phyloP scores from a whole-genome alignment of 73 alveolate species.

The Paramecium biaurelia region DNA sequence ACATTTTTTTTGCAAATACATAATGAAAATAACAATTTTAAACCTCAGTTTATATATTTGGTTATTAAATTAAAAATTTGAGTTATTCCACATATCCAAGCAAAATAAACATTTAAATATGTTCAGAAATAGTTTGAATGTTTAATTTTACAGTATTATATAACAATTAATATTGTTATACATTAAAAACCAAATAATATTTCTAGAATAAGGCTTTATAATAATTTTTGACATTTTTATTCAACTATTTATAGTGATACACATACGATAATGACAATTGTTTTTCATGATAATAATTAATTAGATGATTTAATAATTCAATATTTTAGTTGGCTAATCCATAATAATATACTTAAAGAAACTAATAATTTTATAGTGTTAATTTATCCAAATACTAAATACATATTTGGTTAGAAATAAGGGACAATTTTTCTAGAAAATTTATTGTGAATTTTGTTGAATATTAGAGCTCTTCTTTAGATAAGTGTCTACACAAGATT shows the following conservation, averaged over 20 bases:
- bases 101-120: background rate
- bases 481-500: background rate
- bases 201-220: background rate
- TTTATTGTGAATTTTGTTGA: background rate
- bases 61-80: background rate
- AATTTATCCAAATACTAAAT: background rate
- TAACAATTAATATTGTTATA: background rate
- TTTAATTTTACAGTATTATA: background rate
- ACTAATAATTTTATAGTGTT: background rate
- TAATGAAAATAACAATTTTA: background rate
- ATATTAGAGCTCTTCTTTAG: background rate
- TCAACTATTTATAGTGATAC: background rate
- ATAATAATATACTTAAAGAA: background rate
- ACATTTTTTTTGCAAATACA: background rate
- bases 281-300: background rate
- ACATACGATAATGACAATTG: background rate
- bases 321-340: background rate
- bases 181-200: background rate
- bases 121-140: background rate
- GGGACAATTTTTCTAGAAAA: background rate
- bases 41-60: background rate
- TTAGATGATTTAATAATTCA: background rate
- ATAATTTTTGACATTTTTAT: background rate
- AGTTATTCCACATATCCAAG: background rate
- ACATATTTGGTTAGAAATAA: background rate